These are phyloP conservation scores for Zelopaecilomyces penicillatus DNA, from an alignment of 2,329 filamentous ascomycete genomes.

Conservation along the genomic window DNA sequence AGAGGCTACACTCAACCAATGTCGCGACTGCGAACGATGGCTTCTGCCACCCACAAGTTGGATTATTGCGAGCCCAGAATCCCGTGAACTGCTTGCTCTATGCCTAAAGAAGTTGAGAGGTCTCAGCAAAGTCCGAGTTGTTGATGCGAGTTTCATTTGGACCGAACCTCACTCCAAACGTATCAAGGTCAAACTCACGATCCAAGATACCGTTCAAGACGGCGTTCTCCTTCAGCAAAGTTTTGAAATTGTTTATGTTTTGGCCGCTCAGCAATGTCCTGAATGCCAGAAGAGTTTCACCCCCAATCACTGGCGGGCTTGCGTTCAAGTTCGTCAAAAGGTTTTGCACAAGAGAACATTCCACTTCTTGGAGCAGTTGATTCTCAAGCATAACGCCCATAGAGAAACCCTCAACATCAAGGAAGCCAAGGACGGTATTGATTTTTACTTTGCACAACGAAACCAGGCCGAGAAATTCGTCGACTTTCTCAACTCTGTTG, in stretches of 20 bases:
- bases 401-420: conserved; percentile 96
- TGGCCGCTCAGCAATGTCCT: conserved; percentile 86
- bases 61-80: conserved; percentile 79
- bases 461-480: conserved; percentile 91
- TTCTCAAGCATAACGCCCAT: conserved; percentile 88
- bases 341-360: conserved; percentile 84
- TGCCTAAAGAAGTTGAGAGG: conserved; percentile 84
- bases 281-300: conserved; percentile 96
- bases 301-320: conserved; percentile 88
- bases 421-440: conserved; percentile 88
- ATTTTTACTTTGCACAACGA: conserved; percentile 85
- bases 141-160: conserved; percentile 96
- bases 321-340: conserved; percentile 93
- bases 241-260: conserved; percentile 89
- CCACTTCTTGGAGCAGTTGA: conserved; percentile 76
- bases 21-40: conserved; percentile 92
- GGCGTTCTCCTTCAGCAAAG: conserved; percentile 74
- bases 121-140: conserved; percentile 82
- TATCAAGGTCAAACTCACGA: conserved; percentile 90
- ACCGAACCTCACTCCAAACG: conserved; percentile 92
- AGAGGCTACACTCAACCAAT: conserved; percentile 84
- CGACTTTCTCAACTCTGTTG: conserved; percentile 78
- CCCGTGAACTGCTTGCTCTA: conserved; percentile 82
- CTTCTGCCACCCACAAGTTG: conserved; percentile 78
- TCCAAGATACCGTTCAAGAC: conserved; percentile 62